Base-by-base conservation (phyloP, 129 eudicot species). In the Cynara cardunculus region DNA sequence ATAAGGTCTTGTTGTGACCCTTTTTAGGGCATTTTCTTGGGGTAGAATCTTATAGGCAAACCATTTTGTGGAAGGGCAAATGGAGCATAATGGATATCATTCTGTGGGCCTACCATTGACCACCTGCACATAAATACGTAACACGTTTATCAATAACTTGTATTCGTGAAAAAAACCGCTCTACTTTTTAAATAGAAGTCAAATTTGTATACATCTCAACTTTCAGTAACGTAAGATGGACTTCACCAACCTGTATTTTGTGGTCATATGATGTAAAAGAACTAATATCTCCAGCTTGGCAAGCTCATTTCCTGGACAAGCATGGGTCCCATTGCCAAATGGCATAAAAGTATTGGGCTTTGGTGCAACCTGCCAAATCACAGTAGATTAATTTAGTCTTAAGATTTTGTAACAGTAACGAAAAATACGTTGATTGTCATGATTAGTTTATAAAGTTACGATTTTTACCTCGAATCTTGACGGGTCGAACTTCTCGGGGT, bases 41-140 rank as follows among this genome's bases (percentile, higher is more conserved):
- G 87, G 76, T 30, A 84, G 71, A 92, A 83, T 82, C 75, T 85
- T 21, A 94, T 83, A 77, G 97, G 99, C 75, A 92, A 76, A 11
- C 99, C 99, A 92, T 92, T 90, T 80, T 92, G 96, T 79, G 99
- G 99, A 85, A 94, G 99, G 21, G 99, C 94, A 83, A 94, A 94
- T 44, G 99, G 99, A 12, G 94, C 99, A 77, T 94, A 94, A 67
- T 92, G 96, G 22, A 94, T 90, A 61, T 88, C 99, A 82, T 91
- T 90, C 25, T 94, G 96, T 85, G 97, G 99, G 87, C 91, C 99
- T 85, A 92, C 70, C 88, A 90, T 73, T 80, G 96, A 89, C 97
- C 97, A 94, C 78, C 99, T 94, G 93, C 86, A 84, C 18, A 72
- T 31, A 31, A 56, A 83, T 74, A 72, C 67, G 65, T 16, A 80